Evolutionary conservation across 345 rosid genomes (phyloP), one percentile per base, ranked within the genome.

Genomic region (Combretum micranthum): DNA sequence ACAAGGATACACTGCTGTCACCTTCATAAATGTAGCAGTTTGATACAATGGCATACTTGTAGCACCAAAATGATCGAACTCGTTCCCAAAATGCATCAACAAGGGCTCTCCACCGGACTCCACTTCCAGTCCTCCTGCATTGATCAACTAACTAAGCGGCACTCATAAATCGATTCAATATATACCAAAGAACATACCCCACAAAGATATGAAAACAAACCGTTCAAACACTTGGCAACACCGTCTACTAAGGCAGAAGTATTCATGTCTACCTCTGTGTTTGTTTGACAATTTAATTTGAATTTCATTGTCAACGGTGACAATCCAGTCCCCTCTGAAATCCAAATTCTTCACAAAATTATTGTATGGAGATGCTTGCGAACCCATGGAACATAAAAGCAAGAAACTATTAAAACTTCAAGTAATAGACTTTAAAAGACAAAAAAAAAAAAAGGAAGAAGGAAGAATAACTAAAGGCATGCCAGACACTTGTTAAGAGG

Each of bases 1-100:
- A 18, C 22, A 60, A 61, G 54, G 20, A 5, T 26, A 19, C 4
- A 21, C 1, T 13, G 14, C 9, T 14, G 53, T 52, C 78, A 84
- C 98, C 90, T 91, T 96, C 77, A 83, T 86, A 73, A 89, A 93
- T 1, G 97, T 89, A 49, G 94, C 93, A 0, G 97, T 92, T 69
- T 88, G 97, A 79, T 92, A 89, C 69, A 92, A 90, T 0, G 97
- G 99, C 6, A 84, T 82, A 42, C 94, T 89, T 80, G 83, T 73
- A 44, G 97, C 93, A 79, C 67, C 75, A 67, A 70, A 86, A 42
- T 96, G 96, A 75, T 93, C 99, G 68, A 82, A 93, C 26, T 83
- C 50, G 14, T 71, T 85, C 61, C 87, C 86, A 21, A 73, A 66
- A 53, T 87, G 83, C 83, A 89, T 74, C 69, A 93, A 46, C 39